phyloP scores from a whole-genome alignment of 2,329 filamentous ascomycete species.

The Zasmidium citrigriseum region DNA sequence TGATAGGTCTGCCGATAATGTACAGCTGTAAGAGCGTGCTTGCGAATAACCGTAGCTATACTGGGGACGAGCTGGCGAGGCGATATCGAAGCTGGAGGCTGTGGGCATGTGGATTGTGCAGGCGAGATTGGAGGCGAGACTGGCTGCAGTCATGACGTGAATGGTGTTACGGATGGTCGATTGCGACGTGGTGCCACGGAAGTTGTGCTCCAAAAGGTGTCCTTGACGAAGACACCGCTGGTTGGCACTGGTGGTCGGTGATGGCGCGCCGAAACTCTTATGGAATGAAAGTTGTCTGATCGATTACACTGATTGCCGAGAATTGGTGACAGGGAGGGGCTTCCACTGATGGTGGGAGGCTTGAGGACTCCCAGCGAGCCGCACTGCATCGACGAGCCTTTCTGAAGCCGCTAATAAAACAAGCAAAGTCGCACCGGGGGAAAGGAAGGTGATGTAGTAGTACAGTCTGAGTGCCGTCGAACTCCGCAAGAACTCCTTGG shows the following conservation, averaged over 20 bases:
- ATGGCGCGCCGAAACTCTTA: constrained; percentile 23
- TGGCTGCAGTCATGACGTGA: constrained; percentile 1
- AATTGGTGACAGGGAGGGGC: constrained; percentile 20
- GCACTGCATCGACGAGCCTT: constrained; percentile 21
- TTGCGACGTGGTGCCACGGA: not conserved
- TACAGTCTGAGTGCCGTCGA: constrained; percentile 27
- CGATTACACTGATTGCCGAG: constrained; percentile 30
- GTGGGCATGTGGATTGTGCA: not conserved
- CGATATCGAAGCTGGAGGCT: not conserved
- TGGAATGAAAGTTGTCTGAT: constrained; percentile 31
- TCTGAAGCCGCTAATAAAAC: constrained; percentile 34
- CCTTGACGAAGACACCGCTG: constrained; percentile 4
- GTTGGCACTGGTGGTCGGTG: constrained; percentile 19
- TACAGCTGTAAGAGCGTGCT: not conserved
- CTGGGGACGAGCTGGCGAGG: not conserved
- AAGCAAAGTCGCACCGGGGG: constrained; percentile 36
- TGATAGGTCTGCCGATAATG: not conserved
- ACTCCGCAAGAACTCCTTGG: constrained; percentile 28
- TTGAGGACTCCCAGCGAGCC: constrained; percentile 21
- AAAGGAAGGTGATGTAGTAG: constrained; percentile 33
- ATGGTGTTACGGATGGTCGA: constrained; percentile 2
- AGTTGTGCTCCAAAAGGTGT: constrained; percentile 1
- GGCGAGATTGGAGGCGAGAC: not conserved
- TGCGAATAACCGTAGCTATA: not conserved
- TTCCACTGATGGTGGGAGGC: constrained; percentile 21